Conservation (phyloP, 2,329 filamentous ascomycete genomes). For the Shiraia sp. region DNA sequence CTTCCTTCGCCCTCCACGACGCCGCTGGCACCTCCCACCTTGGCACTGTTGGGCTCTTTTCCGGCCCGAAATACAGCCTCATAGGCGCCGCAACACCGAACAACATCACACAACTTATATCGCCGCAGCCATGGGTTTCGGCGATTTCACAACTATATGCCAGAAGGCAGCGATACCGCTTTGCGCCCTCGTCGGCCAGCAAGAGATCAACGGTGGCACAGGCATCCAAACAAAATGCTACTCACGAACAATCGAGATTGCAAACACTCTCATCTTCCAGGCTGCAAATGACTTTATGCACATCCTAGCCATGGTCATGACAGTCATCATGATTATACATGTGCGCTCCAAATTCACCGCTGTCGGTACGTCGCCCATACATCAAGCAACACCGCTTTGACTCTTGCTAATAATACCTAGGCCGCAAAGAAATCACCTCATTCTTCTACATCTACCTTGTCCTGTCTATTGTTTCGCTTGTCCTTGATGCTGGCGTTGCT, state of each 20-base stretch:
- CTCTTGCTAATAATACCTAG: conserved; percentile 44
- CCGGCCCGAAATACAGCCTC: conserved; percentile 13
- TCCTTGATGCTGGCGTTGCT: conserved; percentile 90
- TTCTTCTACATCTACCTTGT: conserved; percentile 98
- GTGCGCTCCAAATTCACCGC: conserved; percentile 97
- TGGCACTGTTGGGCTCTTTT: conserved; percentile 3
- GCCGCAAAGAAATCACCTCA: conserved; percentile 73
- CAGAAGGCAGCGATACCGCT: conserved; percentile 81
- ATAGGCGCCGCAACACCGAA: conserved; percentile 7
- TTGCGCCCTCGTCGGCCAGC: conserved; percentile 81
- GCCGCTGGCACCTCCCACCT: conserved; percentile 3
- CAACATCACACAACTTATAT: conserved; percentile 8
- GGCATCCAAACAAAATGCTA: conserved; percentile 92
- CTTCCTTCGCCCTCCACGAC: conserved; percentile 7
- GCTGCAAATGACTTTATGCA: conserved; percentile 89
- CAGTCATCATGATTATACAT: conserved; percentile 95
- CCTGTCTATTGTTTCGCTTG: conserved; percentile 83
- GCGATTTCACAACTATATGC: conserved; percentile 88
- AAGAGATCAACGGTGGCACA: conserved; percentile 67
- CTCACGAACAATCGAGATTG: conserved; percentile 90
- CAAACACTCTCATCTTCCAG: conserved; percentile 98
- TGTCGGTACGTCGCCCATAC: conserved; percentile 67
- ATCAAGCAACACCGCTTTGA: conserved; percentile 56
- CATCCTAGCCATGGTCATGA: conserved; percentile 88
- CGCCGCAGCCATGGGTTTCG: conserved; percentile 71